phyloP scores from a whole-genome alignment of 140 eudicot species.

The Anethum foeniculum region DNA sequence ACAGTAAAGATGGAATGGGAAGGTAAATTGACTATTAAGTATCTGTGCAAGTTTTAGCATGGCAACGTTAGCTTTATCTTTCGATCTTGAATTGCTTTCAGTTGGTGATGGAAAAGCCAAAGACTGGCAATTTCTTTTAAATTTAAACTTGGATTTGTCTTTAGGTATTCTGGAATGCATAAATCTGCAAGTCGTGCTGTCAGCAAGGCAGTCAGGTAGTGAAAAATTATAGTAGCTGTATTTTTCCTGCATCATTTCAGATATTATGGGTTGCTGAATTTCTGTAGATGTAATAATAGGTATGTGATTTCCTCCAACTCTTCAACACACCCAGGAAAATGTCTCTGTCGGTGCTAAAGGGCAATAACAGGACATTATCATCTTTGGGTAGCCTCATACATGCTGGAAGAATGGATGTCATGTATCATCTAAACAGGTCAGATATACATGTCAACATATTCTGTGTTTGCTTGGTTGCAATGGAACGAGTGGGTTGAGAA shows the following conservation, averaged over 20 bases:
- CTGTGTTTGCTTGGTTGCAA: neutral
- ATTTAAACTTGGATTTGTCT: constrained; percentile 12
- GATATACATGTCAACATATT: neutral
- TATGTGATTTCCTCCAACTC: neutral
- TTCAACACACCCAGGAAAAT: constrained; percentile 55
- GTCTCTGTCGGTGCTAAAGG: constrained; percentile 66
- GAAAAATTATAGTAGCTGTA: neutral
- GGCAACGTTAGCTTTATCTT: neutral
- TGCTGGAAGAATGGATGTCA: constrained; percentile 88
- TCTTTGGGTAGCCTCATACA: constrained; percentile 60
- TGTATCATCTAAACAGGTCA: constrained; percentile 66
- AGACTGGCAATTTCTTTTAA: neutral
- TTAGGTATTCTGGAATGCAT: constrained; percentile 60
- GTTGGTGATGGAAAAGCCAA: neutral
- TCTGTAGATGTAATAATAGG: neutral
- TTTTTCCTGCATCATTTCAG: neutral
- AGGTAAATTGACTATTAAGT: neutral
- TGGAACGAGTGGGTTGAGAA: neutral
- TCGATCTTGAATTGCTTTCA: neutral
- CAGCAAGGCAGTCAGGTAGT: constrained; percentile 77
- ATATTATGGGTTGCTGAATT: neutral
- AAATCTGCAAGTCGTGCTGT: constrained; percentile 70
- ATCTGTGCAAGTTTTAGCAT: neutral
- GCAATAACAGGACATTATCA: constrained; percentile 59
- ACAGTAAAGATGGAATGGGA: neutral